These are phyloP conservation scores for Trichaptum fuscoviolaceum DNA, from an alignment of 768 basidiomycete genomes.

Conservation along the genomic window DNA sequence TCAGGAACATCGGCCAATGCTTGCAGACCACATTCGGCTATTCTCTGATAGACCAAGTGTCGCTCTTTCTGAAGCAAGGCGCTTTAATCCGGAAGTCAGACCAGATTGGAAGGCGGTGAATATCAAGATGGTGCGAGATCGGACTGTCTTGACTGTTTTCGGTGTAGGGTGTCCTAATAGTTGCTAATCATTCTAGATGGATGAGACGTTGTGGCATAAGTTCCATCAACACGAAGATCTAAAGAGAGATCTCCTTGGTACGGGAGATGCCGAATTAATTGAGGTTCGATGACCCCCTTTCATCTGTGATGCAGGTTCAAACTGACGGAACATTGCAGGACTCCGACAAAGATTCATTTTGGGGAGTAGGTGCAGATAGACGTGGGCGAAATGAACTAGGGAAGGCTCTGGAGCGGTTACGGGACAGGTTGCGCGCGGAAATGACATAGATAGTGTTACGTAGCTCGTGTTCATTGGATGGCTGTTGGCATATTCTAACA, in stretches of 20 bases:
- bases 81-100: slow-evolving; percentile 55
- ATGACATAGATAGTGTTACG: not conserved
- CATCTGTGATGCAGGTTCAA: slow-evolving; percentile 2
- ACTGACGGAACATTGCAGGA: slow-evolving; percentile 34
- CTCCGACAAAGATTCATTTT: slow-evolving; percentile 73
- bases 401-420: slow-evolving; percentile 59
- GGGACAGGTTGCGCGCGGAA: slow-evolving; percentile 35
- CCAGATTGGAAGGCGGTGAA: slow-evolving; percentile 67
- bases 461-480: not conserved
- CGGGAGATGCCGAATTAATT: slow-evolving; percentile 60
- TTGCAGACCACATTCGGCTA: slow-evolving; percentile 66
- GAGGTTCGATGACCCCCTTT: slow-evolving; percentile 43
- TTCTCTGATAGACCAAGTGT: slow-evolving; percentile 57
- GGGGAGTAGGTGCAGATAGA: slow-evolving; percentile 67
- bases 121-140: slow-evolving; percentile 45
- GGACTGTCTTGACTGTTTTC: no score
- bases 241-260: slow-evolving; percentile 52
- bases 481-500: not conserved
- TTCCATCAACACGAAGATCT: slow-evolving; percentile 66
- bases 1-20: slow-evolving; percentile 48
- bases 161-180: not conserved
- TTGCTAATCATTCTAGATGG: slow-evolving; percentile 44
- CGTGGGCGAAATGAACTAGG: slow-evolving; percentile 71
- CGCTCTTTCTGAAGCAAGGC: slow-evolving; percentile 64
- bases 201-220: slow-evolving; percentile 57